Evolutionary conservation across 2,329 filamentous ascomycete genomes (phyloP).

Genomic region (Verticillium dahliae): DNA sequence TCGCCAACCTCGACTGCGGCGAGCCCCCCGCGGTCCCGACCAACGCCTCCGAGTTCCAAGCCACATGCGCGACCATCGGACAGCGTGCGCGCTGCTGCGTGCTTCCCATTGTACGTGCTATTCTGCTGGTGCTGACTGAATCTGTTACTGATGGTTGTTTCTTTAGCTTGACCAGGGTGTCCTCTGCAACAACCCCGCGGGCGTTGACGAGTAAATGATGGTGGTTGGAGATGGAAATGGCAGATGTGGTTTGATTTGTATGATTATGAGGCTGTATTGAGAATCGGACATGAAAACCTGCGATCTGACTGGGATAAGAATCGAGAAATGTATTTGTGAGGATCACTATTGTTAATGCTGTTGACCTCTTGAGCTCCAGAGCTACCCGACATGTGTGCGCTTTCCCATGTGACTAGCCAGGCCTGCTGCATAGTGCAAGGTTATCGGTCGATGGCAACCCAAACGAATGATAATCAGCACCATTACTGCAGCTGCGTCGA

Average conservation of each 20-base stretch:
- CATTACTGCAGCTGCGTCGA: background rate
- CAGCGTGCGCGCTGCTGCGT: slow-evolving; percentile 53
- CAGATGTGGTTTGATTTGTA: background rate
- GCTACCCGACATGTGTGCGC: too few relatives aligned
- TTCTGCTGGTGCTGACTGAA: background rate
- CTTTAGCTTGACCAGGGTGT: slow-evolving; percentile 23
- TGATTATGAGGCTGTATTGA: background rate
- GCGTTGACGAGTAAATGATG: slow-evolving; percentile 14
- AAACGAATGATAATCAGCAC: background rate
- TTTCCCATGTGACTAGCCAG: too few relatives aligned
- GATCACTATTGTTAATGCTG: too few relatives aligned
- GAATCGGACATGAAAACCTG: background rate
- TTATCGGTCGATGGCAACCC: too few relatives aligned
- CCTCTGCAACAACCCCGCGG: slow-evolving; percentile 25
- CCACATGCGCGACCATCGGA: slow-evolving; percentile 38
- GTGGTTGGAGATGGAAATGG: background rate
- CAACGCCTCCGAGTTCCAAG: slow-evolving; percentile 33
- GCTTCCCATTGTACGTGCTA: slow-evolving; percentile 33
- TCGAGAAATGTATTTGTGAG: too few relatives aligned
- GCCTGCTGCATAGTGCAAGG: too few relatives aligned
- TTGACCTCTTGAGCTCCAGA: too few relatives aligned
- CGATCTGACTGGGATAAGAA: background rate
- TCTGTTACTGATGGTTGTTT: background rate
- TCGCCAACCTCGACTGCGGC: slow-evolving; percentile 51
- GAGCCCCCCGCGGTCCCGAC: slow-evolving; percentile 31